Base-by-base conservation (phyloP, 2,329 filamentous ascomycete species). In the Aspergillus uvarum region DNA sequence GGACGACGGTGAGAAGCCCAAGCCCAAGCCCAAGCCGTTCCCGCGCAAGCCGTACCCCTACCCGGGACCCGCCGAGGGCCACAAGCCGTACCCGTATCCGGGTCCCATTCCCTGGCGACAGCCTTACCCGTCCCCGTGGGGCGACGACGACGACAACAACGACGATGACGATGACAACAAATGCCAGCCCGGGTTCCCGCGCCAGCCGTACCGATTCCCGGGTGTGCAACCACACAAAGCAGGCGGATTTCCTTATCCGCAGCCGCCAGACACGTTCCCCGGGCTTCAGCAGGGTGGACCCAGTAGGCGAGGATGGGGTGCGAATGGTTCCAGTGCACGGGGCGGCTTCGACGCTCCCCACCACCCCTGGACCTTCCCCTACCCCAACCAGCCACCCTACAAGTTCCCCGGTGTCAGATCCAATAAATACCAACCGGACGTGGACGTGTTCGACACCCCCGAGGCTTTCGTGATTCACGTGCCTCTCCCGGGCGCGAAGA, bases 401-500 rank as follows among this genome's bases (percentile, higher is more conserved):
- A 29, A 5, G 4, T n/a, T 21, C 8, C 47, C 2, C 29, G 26
- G 21, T n/a, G 8, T 29, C 21, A 57, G 47, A 11, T 48, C 50
- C n/a, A 26, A 57, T 14, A 26, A 44, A 14, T 51, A 38, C 47
- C 47, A 57, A 12, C 54, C 47, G 16, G 47, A 57, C 7, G 54
- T 57, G 5, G 54, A 57, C 42, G 54, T 57, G 2, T 57, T 29
- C 12, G 54, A 57, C n/a, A 44, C 54, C 5, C 48, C 54, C 2
- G 54, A 57, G 19, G 16, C 22, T 3, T 57, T 57, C 42, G 14
- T 57, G 2, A 47, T 57, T 3, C 47, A 57, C 32, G 48, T 51
- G 6, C 42, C 54, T 10, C 48, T 57, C 2, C 47, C 54, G n/a
- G 54, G 54, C 6, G 54, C 54, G 16, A 57, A 51, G 48, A 57